Evolutionary conservation across 257 asterid genomes (phyloP).

Genomic region (Forsythia suspensa): DNA sequence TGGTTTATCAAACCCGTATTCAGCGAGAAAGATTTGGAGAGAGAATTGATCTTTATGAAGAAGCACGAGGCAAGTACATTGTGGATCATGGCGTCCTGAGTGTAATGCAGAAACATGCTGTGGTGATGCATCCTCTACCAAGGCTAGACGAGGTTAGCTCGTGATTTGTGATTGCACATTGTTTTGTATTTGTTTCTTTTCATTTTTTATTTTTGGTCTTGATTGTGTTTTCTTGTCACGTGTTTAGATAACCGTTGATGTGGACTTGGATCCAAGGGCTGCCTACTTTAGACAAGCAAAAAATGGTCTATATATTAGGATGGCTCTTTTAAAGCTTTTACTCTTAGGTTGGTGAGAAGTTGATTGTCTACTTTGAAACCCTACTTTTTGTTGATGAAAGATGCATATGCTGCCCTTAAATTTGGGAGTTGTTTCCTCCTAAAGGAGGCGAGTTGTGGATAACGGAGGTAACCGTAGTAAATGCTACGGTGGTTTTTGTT

Average conservation of each 20-base stretch:
- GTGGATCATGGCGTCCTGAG: slow-evolving; percentile 49
- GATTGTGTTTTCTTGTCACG: not conserved
- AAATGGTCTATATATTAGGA: slow-evolving; percentile 77
- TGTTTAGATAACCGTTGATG: slow-evolving; percentile 53
- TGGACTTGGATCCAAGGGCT: slow-evolving; percentile 83
- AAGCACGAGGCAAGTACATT: slow-evolving; percentile 85
- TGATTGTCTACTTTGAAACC: too few species aligned
- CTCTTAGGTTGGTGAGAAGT: slow-evolving; percentile 74
- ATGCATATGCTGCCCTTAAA: too few species aligned
- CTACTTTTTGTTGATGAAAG: too few species aligned
- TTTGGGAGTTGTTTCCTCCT: too few species aligned
- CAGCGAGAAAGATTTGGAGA: slow-evolving; percentile 85
- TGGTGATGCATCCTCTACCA: slow-evolving; percentile 94
- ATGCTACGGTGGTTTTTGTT: too few species aligned
- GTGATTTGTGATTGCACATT: not conserved
- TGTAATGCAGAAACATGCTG: slow-evolving; percentile 89
- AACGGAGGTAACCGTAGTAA: too few species aligned
- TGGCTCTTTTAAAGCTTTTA: slow-evolving; percentile 86
- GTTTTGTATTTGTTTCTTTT: not conserved
- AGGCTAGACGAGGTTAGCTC: slow-evolving; percentile 81
- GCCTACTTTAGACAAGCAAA: slow-evolving; percentile 90
- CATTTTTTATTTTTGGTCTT: not conserved
- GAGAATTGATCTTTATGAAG: slow-evolving; percentile 73
- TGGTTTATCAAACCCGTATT: slow-evolving; percentile 81
- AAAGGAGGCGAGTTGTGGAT: too few species aligned